Percentiles rank a stretch among this genome's conserved stretches.
Evolutionary conservation across 2,329 filamentous ascomycete genomes (phyloP).

Genomic region (Stromatinia cepivora): DNA sequence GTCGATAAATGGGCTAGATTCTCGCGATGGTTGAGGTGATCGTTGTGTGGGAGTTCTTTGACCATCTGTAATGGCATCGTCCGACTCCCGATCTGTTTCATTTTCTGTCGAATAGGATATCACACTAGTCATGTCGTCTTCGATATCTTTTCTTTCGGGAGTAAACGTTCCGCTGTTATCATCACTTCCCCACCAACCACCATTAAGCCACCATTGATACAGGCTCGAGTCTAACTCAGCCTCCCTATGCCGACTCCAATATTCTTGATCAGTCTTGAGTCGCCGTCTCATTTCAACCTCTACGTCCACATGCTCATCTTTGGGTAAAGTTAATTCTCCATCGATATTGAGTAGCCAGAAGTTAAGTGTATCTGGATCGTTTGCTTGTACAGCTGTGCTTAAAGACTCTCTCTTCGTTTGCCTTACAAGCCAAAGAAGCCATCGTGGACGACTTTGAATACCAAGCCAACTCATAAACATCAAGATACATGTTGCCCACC

Average conservation of each 20-base stretch:
- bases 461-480: constrained; percentile 57
- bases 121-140: constrained; percentile 78
- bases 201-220: constrained; percentile 81
- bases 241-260: constrained; percentile 54
- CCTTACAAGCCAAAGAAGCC: constrained; percentile 51
- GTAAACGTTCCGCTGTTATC: constrained; percentile 80
- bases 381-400: constrained; percentile 25
- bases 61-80: constrained; percentile 46
- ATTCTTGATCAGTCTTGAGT: constrained; percentile 47
- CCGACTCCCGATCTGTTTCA: constrained; percentile 50
- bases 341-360: constrained; percentile 56
- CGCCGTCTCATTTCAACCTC: constrained; percentile 74
- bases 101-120: constrained; percentile 57
- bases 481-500: constrained; percentile 35
- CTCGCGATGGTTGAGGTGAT: constrained; percentile 53
- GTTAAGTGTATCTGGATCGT: constrained; percentile 44
- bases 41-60: constrained; percentile 73
- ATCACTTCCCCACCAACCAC: constrained; percentile 80
- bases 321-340: constrained; percentile 56
- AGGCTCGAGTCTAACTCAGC: constrained; percentile 69
- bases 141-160: constrained; percentile 54
- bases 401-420: constrained; percentile 33
- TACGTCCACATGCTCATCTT: constrained; percentile 70
- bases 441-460: constrained; percentile 61
- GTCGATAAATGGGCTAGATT: constrained; percentile 61